Conservation (phyloP, 2,329 filamentous ascomycete species). For the Penicillium janthinellum region DNA sequence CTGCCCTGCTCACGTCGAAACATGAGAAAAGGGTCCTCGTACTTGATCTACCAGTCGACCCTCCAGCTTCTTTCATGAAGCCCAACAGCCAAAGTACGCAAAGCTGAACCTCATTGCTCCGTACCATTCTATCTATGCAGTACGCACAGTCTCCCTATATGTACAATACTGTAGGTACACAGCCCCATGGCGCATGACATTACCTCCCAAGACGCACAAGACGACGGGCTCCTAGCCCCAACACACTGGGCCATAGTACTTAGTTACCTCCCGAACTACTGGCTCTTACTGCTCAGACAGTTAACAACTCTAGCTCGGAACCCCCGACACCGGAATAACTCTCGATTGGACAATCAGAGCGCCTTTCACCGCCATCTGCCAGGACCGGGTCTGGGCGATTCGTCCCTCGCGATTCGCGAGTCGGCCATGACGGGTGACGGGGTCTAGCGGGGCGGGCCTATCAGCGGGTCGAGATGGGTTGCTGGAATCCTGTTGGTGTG, state of each 20-base stretch:
- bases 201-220: too few relatives aligned
- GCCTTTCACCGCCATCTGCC: conserved; percentile 26
- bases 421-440: conserved; percentile 9
- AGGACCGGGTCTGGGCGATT: background rate
- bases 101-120: too few relatives aligned
- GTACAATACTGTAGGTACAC: too few relatives aligned
- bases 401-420: background rate
- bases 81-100: too few relatives aligned
- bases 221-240: too few relatives aligned
- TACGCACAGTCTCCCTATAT: too few relatives aligned
- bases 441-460: conserved; percentile 19
- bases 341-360: conserved; percentile 22
- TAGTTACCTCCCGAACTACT: too few relatives aligned
- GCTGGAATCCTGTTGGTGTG: background rate
- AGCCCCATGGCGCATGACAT: too few relatives aligned
- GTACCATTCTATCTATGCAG: too few relatives aligned
- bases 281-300: background rate
- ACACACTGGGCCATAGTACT: too few relatives aligned
- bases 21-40: background rate
- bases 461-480: conserved; percentile 7
- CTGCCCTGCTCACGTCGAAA: background rate
- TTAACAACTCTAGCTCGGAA: background rate
- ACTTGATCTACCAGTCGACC: background rate
- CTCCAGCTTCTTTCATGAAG: too few relatives aligned
- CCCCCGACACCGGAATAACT: conserved; percentile 4